Evolutionary conservation across 1,284 basidiomycete genomes (phyloP), one percentile per base, ranked within the genome.

Genomic region (Ustilago xerochloae): DNA sequence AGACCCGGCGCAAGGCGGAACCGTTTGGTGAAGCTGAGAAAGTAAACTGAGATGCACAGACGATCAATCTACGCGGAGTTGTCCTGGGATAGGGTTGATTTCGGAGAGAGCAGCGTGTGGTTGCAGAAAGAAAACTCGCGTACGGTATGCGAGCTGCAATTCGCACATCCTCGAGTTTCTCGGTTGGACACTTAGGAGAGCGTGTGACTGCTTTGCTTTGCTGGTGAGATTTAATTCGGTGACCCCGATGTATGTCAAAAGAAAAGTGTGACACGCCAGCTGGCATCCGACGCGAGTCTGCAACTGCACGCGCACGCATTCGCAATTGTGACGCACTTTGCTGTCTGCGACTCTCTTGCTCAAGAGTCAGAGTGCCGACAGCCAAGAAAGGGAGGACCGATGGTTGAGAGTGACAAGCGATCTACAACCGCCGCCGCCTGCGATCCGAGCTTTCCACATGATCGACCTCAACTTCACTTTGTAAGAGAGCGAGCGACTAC

Each of bases 161-260:
- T 53, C 16, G 51, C 51, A 53, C 51, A 53, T 53, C 36, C n/a
- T 36, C 12, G 10, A 51, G 28, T 22, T 51, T 43, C 39, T 43
- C 20, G 22, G n/a, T n/a, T n/a, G n/a, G n/a, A n/a, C n/a, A n/a
- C n/a, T n/a, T n/a, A n/a, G n/a, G n/a, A n/a, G n/a, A n/a, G n/a
- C 35, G 22, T 32, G 29, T 47, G 5, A 1, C 16, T 13, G 3
- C 4, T 5, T 32, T 41, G 51, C 38, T 39, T 41, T 41, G 51
- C 38, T 53, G 38, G 51, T 41, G 26, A 41, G 47, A 15, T 24
- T 2, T 28, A 43, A 47, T 18, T 55, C 22, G 39, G 29, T 28
- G 7, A 54, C 51, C 51, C 39, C 51, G 38, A 54, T 20, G n/a
- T n/a, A n/a, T n/a, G n/a, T 35, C 9, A 28, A 12, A 1, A 8